These are phyloP conservation scores for Thermochaetoides dissita DNA, from an alignment of 2,329 filamentous ascomycete species.

Conservation along the genomic window DNA sequence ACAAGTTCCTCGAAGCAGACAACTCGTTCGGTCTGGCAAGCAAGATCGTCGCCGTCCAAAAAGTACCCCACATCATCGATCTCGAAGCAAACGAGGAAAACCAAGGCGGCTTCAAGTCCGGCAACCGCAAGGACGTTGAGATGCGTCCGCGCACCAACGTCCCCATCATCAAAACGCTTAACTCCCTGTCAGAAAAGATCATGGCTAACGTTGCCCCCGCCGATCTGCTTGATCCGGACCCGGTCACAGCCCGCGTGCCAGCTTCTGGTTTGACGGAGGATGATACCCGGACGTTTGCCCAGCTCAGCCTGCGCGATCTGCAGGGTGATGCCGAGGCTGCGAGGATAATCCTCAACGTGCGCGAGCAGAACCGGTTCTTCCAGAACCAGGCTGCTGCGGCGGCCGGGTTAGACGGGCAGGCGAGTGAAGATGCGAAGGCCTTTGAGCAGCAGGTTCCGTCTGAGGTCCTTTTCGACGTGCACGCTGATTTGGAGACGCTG, in stretches of 20 bases:
- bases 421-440: slow-evolving; percentile 28
- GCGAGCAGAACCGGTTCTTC: slow-evolving; percentile 75
- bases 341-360: slow-evolving; percentile 72
- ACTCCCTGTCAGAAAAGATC: slow-evolving; percentile 84
- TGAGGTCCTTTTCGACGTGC: slow-evolving; percentile 52
- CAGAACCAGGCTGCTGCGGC: slow-evolving; percentile 30
- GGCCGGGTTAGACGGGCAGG: slow-evolving; percentile 8
- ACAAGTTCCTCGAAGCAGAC: slow-evolving; percentile 68
- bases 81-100: slow-evolving; percentile 91
- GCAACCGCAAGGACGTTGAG: slow-evolving; percentile 78
- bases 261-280: slow-evolving; percentile 18
- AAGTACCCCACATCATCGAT: slow-evolving; percentile 81
- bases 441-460: slow-evolving; percentile 58
- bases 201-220: slow-evolving; percentile 74
- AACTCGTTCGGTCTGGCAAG: slow-evolving; percentile 41
- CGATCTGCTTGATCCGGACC: slow-evolving; percentile 52
- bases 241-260: slow-evolving; percentile 25
- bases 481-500: slow-evolving; percentile 44
- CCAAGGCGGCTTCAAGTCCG: slow-evolving; percentile 66
- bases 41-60: slow-evolving; percentile 39
- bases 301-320: slow-evolving; percentile 68
- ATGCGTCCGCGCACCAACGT: slow-evolving; percentile 75
- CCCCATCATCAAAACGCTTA: slow-evolving; percentile 78
- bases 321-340: slow-evolving; percentile 59
- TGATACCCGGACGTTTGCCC: slow-evolving; percentile 59